Conservation (phyloP, 768 basidiomycete species). For the Mycena epipterygia region DNA sequence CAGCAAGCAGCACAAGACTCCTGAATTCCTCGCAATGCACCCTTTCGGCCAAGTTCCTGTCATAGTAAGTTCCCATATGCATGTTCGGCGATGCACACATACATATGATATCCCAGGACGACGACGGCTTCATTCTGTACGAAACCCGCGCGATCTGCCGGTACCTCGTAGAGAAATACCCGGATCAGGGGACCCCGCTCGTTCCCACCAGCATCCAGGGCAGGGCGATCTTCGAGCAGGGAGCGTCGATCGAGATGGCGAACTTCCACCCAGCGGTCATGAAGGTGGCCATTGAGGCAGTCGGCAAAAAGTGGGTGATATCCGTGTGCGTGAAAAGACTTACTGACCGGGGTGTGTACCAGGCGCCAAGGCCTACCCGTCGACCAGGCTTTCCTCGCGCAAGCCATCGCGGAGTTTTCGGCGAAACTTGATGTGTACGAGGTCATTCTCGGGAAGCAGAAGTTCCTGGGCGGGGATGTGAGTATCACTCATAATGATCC, state of each 20-base stretch:
- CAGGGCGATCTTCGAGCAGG: background rate
- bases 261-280: background rate
- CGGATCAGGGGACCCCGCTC: background rate
- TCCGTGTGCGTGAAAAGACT: too few relatives aligned
- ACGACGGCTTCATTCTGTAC: slow-evolving; percentile 13
- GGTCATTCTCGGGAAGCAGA: slow-evolving; percentile 62
- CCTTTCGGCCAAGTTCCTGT: slow-evolving; percentile 66
- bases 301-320: background rate
- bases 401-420: slow-evolving; percentile 45
- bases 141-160: slow-evolving; percentile 17
- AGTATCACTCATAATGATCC: background rate
- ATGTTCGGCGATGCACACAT: too few relatives aligned
- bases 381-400: slow-evolving; percentile 44
- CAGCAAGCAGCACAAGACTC: slow-evolving; percentile 52
- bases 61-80: slow-evolving; percentile 28
- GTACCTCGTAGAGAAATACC: slow-evolving; percentile 11
- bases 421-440: slow-evolving; percentile 66
- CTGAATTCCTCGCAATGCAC: slow-evolving; percentile 50
- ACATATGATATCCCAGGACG: background rate
- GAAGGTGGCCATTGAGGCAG: background rate
- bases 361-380: too few relatives aligned
- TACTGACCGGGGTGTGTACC: too few relatives aligned
- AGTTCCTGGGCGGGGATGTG: slow-evolving; percentile 51
- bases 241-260: background rate
- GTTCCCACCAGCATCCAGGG: background rate